Percentiles rank a stretch among this genome's conserved stretches.
These are phyloP conservation scores for Rutidosis leptorrhynchoides DNA, from an alignment of 129 eudicot genomes.

Conservation along the genomic window DNA sequence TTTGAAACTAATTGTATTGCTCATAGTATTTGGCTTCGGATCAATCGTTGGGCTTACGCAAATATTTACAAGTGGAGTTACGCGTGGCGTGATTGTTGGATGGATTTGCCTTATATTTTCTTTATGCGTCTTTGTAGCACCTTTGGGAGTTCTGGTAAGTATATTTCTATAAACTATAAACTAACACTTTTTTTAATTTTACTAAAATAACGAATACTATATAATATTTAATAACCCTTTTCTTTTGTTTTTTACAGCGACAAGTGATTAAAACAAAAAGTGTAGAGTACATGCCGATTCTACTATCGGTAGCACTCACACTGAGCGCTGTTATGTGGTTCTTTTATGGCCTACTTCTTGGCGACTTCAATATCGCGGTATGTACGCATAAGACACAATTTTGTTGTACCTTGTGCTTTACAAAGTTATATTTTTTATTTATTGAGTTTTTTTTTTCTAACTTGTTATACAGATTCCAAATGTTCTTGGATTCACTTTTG, in stretches of 20 bases:
- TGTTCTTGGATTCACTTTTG: constrained; percentile 55
- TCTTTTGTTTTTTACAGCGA: constrained; percentile 40
- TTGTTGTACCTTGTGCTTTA: background rate
- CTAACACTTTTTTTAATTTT: too few relatives aligned
- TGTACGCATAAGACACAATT: background rate
- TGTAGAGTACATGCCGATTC: constrained; percentile 86
- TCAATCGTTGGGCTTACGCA: constrained; percentile 46
- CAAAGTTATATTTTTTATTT: background rate
- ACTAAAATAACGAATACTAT: too few relatives aligned
- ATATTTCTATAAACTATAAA: too few relatives aligned
- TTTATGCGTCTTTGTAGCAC: constrained; percentile 70
- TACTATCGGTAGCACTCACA: constrained; percentile 63
- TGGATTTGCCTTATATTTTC: constrained; percentile 81
- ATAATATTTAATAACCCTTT: background rate
- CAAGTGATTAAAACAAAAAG: constrained; percentile 78
- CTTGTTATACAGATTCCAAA: constrained; percentile 46
- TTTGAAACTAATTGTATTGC: constrained; percentile 34
- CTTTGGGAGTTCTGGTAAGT: constrained; percentile 64
- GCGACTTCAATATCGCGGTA: constrained; percentile 68
- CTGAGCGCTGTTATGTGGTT: constrained; percentile 87
- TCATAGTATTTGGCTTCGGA: constrained; percentile 54
- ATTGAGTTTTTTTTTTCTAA: too few relatives aligned
- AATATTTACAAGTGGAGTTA: constrained; percentile 36
- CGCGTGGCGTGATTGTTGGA: constrained; percentile 55
- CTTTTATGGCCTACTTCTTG: constrained; percentile 63